These are phyloP conservation scores for Suillus americanus DNA, from an alignment of 768 basidiomycete species.

Conservation along the genomic window DNA sequence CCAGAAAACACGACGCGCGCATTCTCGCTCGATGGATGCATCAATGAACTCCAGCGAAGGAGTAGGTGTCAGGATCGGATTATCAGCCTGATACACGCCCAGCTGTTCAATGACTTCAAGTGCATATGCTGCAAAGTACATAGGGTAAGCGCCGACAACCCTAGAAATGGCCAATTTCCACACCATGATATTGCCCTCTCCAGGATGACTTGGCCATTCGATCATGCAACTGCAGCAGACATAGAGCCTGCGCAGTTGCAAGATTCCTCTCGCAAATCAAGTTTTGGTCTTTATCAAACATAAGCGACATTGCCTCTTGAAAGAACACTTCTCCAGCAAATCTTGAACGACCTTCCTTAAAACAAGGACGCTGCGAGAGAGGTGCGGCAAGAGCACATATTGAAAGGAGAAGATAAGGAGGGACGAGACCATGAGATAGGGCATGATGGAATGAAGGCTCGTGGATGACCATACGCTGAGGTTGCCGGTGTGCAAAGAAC, in stretches of 20 bases:
- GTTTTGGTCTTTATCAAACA: conserved; percentile 68
- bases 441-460: conserved; percentile 72
- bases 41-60: conserved; percentile 61
- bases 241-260: conserved; percentile 73
- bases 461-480: conserved; percentile 73
- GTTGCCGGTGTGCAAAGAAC: conserved; percentile 82
- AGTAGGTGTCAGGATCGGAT: conserved; percentile 56
- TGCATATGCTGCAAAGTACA: conserved; percentile 49
- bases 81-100: conserved; percentile 63
- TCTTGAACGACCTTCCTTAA: conserved; percentile 55
- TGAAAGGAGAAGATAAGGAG: conserved; percentile 67
- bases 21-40: conserved; percentile 69
- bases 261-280: conserved; percentile 63
- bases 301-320: conserved; percentile 60
- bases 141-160: conserved; percentile 7
- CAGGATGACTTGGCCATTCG: conserved; percentile 40
- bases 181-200: conserved; percentile 31
- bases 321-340: conserved; percentile 54
- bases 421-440: conserved; percentile 66
- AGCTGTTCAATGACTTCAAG: conserved; percentile 66
- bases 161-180: conserved; percentile 13
- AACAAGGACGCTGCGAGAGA: conserved; percentile 62
- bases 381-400: conserved; percentile 81
- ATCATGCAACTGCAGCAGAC: conserved; percentile 71
- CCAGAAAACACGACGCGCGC: conserved; percentile 82